Conservation (phyloP, 176 grass and related monocot genomes). For the Metroxylon sagu region DNA sequence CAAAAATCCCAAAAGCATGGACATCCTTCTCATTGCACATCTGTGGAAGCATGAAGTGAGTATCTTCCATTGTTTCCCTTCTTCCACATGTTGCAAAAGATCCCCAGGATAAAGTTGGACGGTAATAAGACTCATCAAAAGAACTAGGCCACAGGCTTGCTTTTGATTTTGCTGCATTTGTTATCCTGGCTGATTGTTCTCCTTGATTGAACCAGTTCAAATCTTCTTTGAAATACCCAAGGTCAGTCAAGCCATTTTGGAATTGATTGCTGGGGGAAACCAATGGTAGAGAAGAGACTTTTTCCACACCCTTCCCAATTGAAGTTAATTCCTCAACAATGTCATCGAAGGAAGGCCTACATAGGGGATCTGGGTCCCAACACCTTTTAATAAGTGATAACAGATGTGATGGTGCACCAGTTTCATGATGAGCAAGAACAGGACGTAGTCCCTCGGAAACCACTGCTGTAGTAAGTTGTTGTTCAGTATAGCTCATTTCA, state of each 20-base stretch:
- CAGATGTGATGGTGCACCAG: slow-evolving; percentile 52
- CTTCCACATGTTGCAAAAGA: slow-evolving; percentile 82
- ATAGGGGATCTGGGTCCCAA: slow-evolving; percentile 70
- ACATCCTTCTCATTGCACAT: slow-evolving; percentile 54
- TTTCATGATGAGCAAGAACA: slow-evolving; percentile 48
- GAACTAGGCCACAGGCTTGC: slow-evolving; percentile 30
- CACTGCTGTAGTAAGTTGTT: slow-evolving; percentile 74
- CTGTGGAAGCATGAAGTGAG: slow-evolving; percentile 76
- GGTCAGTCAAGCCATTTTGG: slow-evolving; percentile 31
- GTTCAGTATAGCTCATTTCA: slow-evolving; percentile 98
- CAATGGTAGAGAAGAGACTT: slow-evolving; percentile 22
- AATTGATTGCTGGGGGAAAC: slow-evolving; percentile 16
- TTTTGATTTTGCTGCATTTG: slow-evolving; percentile 20
- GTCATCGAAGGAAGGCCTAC: slow-evolving; percentile 69
- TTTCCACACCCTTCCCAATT: slow-evolving; percentile 32
- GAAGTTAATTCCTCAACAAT: slow-evolving; percentile 44
- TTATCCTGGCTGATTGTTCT: slow-evolving; percentile 45
- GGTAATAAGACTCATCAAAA: slow-evolving; percentile 32
- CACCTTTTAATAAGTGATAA: slow-evolving; percentile 63
- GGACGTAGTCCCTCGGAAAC: slow-evolving; percentile 78
- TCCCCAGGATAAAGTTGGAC: slow-evolving; percentile 83
- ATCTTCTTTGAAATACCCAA: slow-evolving; percentile 51
- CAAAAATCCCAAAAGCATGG: slow-evolving; percentile 87
- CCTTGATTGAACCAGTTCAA: slow-evolving; percentile 75
- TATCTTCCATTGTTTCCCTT: slow-evolving; percentile 96